phyloP scores from a whole-genome alignment of 495 filamentous ascomycete genomes.

The Pyrenopolyporus hunteri region DNA sequence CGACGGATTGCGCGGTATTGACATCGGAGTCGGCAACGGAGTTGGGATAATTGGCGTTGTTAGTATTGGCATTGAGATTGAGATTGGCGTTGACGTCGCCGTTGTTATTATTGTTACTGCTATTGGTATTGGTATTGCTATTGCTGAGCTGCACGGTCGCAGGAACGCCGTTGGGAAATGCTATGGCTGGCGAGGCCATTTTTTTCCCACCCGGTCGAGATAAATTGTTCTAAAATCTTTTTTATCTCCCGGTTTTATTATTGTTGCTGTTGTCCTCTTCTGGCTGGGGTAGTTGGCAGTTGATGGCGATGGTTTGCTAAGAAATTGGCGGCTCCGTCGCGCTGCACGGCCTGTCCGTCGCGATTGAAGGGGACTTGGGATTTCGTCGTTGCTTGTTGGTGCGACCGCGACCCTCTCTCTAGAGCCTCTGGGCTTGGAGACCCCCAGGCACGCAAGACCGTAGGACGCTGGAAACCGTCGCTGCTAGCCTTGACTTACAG shows the following conservation, averaged over 20 bases:
- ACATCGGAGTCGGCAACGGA: constrained; percentile 19
- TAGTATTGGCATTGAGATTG: constrained; percentile 18
- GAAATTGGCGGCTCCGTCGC: constrained; percentile 47
- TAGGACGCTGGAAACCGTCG: background rate
- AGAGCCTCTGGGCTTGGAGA: background rate
- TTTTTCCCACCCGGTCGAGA: constrained; percentile 17
- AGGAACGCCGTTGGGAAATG: constrained; percentile 51
- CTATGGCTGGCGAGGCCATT: constrained; percentile 54
- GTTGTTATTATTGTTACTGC: background rate
- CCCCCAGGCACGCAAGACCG: background rate
- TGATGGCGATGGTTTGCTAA: constrained; percentile 31
- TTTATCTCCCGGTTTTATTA: constrained; percentile 3
- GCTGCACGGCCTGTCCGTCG: constrained; percentile 46
- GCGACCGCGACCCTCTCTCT: constrained; percentile 32
- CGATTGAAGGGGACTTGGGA: constrained; percentile 27
- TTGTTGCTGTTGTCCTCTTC: constrained; percentile 13
- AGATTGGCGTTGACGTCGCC: background rate
- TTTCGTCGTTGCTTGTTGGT: constrained; percentile 35
- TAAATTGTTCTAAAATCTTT: background rate
- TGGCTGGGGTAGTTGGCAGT: constrained; percentile 16
- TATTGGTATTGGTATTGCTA: constrained; percentile 11
- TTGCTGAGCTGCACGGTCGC: constrained; percentile 30
- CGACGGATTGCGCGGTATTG: constrained; percentile 49
- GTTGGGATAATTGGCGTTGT: constrained; percentile 6
- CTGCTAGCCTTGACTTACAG: background rate